Evolutionary conservation across 495 filamentous ascomycete genomes (phyloP).

Genomic region (Saxophila tyrrhenica): DNA sequence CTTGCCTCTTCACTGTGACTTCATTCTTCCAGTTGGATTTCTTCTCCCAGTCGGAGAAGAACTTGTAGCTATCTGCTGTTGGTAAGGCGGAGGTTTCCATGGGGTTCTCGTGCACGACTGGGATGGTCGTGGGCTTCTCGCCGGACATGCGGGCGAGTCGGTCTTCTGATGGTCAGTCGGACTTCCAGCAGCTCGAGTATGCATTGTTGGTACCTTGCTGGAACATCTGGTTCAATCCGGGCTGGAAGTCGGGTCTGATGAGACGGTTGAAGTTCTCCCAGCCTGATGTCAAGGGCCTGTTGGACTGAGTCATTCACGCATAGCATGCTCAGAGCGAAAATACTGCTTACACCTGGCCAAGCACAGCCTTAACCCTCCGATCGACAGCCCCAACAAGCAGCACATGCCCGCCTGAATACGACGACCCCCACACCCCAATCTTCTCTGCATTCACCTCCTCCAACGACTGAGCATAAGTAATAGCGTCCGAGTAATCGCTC

Average conservation of each 20-base stretch:
- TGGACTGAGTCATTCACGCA: too few species aligned
- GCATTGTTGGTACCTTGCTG: conserved; percentile 15
- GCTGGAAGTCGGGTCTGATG: conserved; percentile 12
- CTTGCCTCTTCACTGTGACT: conserved; percentile 23
- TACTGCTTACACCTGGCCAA: conserved; percentile 21
- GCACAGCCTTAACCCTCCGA: conserved; percentile 27
- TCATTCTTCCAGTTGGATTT: conserved; percentile 24
- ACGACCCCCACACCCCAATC: conserved; percentile 30
- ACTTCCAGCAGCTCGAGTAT: too few species aligned
- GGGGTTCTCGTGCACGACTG: conserved; percentile 18
- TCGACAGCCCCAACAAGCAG: conserved; percentile 28
- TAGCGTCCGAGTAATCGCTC: conserved; percentile 27
- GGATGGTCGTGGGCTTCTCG: conserved; percentile 7
- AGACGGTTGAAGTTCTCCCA: conserved; percentile 19
- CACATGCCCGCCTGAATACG: conserved; percentile 27
- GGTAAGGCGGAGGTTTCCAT: conserved; percentile 16
- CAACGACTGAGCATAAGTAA: conserved; percentile 24
- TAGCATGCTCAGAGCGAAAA: too few species aligned
- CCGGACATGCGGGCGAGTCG: conserved; percentile 13
- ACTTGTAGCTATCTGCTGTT: conserved; percentile 17
- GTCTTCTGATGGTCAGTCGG: too few species aligned
- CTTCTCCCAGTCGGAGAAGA: conserved; percentile 18
- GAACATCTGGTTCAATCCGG: conserved; percentile 11
- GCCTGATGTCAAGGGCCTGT: conserved; percentile 12
- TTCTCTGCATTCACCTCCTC: conserved; percentile 21